Evolutionary conservation across 495 filamentous ascomycete genomes (phyloP), one percentile per base, ranked within the genome.

Genomic region (Thermothielavioides terrestris): DNA sequence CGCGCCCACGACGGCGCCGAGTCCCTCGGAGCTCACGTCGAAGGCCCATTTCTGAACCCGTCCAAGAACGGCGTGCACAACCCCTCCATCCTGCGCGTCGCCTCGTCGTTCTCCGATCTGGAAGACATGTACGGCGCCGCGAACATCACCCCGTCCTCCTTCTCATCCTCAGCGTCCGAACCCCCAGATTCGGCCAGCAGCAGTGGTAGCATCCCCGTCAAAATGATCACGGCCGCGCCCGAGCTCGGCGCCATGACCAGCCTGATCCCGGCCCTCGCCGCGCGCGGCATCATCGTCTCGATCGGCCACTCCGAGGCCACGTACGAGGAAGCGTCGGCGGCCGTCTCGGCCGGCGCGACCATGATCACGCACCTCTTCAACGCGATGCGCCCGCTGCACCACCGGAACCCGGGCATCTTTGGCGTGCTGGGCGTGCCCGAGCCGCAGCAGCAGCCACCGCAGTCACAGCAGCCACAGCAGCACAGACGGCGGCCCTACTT

Each of bases 331-430:
- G 86, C 85, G 1, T 73, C 78, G 1, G 65, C 66, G 3, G 85
- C 85, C 12, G 77, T 89, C 1, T 62, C 67, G n/a, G 65, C 76
- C 18, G 88, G 88, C 36, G 86, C 84, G 2, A 86, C 73, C 25
- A 90, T 88, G 85, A 79, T 94, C 28, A 94, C 88, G 1, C 88
- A 94, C 59, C 74, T 94, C 2, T 94, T 92, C 75, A 94, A 94
- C 60, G 88, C 87, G 14, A 94, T 94, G 87, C 77, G 80, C 5
- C 85, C 85, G 14, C 79, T 91, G 7, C 85, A 88, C 62, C 87
- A 91, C 71, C 83, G 88, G 31, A 84, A 89, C 62, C 87, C 88
- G 0, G 87, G 88, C 35, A 77, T 91, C 55, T 89, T 91, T 60
- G 88, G 88, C 18, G 72, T 89, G 0, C 67, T 94, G 0, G 80